Evolutionary conservation across 805 yeast species (phyloP).

Genomic region (Tetrapisispora pingtungensis): DNA sequence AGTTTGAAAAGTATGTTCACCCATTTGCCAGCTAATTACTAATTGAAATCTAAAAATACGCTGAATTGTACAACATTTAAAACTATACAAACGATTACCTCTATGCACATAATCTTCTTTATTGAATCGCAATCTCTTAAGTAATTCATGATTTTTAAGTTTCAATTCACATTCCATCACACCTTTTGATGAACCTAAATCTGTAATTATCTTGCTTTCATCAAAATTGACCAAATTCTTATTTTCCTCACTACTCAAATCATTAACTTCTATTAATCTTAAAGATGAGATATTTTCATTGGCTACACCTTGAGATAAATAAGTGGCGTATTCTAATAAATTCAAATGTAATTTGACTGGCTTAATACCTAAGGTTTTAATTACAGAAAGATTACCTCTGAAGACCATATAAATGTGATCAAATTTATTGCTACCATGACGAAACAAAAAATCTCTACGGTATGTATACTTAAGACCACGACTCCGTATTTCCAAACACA

Average conservation of each 20-base stretch:
- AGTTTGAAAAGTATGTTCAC: slow-evolving; percentile 13
- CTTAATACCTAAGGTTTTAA: slow-evolving; percentile 6
- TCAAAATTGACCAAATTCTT: not conserved
- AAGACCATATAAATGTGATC: slow-evolving; percentile 16
- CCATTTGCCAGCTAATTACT: slow-evolving; percentile 20
- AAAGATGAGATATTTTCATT: slow-evolving; percentile 24
- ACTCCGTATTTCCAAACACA: slow-evolving; percentile 23
- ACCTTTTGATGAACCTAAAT: not conserved
- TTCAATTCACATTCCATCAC: slow-evolving; percentile 16
- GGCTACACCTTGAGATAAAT: slow-evolving; percentile 23
- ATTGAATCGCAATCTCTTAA: slow-evolving; percentile 19
- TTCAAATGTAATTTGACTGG: slow-evolving; percentile 20
- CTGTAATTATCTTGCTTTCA: not conserved
- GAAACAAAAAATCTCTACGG: slow-evolving; percentile 20
- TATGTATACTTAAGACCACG: slow-evolving; percentile 13
- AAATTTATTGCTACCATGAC: slow-evolving; percentile 16
- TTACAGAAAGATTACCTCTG: slow-evolving; percentile 6
- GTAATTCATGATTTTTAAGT: slow-evolving; percentile 14
- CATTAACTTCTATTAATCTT: slow-evolving; percentile 13
- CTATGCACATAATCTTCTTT: slow-evolving; percentile 27
- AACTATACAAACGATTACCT: slow-evolving; percentile 26
- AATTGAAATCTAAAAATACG: slow-evolving; percentile 23
- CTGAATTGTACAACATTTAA: slow-evolving; percentile 23
- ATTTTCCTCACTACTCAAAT: not conserved
- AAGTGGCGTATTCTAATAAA: slow-evolving; percentile 21